phyloP scores from a whole-genome alignment of 371 early-diverging fungal species.

The Sporodiniella umbellata region DNA sequence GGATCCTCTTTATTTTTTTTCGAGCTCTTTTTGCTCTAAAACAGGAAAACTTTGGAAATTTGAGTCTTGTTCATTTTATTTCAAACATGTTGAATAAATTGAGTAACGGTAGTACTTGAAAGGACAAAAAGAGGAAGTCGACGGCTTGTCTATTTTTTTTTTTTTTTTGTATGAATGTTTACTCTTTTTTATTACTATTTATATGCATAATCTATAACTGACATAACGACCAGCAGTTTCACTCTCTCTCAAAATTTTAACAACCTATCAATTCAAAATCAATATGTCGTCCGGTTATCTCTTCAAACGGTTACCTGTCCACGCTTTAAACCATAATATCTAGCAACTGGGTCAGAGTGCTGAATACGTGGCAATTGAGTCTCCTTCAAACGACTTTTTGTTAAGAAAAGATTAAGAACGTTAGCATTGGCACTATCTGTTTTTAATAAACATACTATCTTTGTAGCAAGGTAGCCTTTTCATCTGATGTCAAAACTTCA shows the following conservation, averaged over 20 bases:
- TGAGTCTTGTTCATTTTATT: constrained; percentile 21
- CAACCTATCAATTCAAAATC: constrained; percentile 51
- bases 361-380: constrained; percentile 96
- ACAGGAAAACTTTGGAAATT: constrained; percentile 6
- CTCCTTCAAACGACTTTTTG: constrained; percentile 86
- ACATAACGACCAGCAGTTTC: constrained; percentile 98
- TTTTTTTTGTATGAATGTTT: neutral
- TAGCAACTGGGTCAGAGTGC: constrained; percentile 90
- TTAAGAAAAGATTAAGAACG: too few relatives aligned
- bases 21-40: constrained; percentile 5
- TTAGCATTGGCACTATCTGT: too few relatives aligned
- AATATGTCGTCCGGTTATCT: neutral
- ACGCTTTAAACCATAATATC: constrained; percentile 95
- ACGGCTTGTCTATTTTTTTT: too few relatives aligned
- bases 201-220: constrained; percentile 89
- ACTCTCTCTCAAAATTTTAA: constrained; percentile 93
- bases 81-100: constrained; percentile 5
- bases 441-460: constrained; percentile 71
- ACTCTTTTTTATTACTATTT: constrained; percentile 18
- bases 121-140: too few relatives aligned
- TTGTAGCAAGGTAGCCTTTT: constrained; percentile 88
- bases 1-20: constrained; percentile 11
- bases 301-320: constrained; percentile 69
- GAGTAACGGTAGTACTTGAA: too few relatives aligned
- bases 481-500: constrained; percentile 85